These are phyloP conservation scores for Dipodascopsis uninucleata DNA, from an alignment of 805 yeast genomes.

Conservation along the genomic window DNA sequence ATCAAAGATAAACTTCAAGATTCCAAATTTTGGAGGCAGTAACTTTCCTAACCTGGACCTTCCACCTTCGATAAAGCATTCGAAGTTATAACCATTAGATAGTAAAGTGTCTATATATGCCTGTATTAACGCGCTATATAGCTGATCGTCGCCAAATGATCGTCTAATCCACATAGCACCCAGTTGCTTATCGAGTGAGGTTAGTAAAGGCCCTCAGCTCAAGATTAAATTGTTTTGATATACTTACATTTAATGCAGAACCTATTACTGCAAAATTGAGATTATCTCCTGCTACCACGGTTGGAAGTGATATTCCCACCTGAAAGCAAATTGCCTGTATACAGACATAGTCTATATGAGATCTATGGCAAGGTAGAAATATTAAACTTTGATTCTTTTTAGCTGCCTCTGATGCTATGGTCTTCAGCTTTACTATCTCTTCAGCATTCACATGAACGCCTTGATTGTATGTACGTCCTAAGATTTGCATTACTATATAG, in stretches of 20 bases:
- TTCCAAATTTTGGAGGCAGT: slow-evolving; percentile 59
- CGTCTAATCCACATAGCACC: slow-evolving; percentile 62
- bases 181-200: slow-evolving; percentile 28
- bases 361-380: slow-evolving; percentile 58
- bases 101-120: slow-evolving; percentile 49
- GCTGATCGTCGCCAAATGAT: slow-evolving; percentile 44
- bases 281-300: slow-evolving; percentile 64
- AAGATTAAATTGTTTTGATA: slow-evolving; percentile 20
- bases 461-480: slow-evolving; percentile 41
- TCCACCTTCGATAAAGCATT: slow-evolving; percentile 64
- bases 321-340: slow-evolving; percentile 53
- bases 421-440: slow-evolving; percentile 37
- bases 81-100: slow-evolving; percentile 48
- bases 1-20: slow-evolving; percentile 50
- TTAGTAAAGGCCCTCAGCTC: not conserved
- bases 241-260: slow-evolving; percentile 41
- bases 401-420: slow-evolving; percentile 37
- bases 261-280: slow-evolving; percentile 58
- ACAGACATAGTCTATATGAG: slow-evolving; percentile 59
- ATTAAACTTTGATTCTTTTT: slow-evolving; percentile 39
- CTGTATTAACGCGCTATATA: slow-evolving; percentile 43
- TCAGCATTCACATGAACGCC: slow-evolving; percentile 40
- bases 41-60: slow-evolving; percentile 64
- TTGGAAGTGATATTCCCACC: slow-evolving; percentile 52
- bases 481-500: slow-evolving; percentile 39